These are phyloP conservation scores for Lentinula novae-zelandiae DNA, from an alignment of 1,284 basidiomycete species.

Conservation along the genomic window DNA sequence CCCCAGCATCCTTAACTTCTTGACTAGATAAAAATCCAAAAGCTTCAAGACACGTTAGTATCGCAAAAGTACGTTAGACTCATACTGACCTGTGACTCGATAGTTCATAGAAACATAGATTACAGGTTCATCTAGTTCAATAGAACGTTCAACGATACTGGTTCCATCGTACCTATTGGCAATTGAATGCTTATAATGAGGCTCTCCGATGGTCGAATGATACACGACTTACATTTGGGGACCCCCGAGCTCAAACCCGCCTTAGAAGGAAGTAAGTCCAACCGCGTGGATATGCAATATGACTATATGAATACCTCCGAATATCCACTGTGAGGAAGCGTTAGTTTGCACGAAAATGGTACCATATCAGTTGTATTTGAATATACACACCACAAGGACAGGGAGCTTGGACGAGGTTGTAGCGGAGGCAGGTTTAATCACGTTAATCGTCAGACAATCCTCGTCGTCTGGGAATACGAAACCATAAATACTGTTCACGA, in stretches of 20 bases:
- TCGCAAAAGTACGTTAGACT: not conserved
- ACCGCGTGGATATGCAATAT: not conserved
- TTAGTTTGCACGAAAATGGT: not conserved
- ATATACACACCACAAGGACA: constrained; percentile 45
- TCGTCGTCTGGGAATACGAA: constrained; percentile 37
- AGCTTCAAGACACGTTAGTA: constrained; percentile 12
- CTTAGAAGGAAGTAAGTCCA: constrained; percentile 19
- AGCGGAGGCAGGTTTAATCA: constrained; percentile 14
- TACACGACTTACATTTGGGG: constrained; percentile 26
- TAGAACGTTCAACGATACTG: constrained; percentile 43
- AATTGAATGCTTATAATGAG: constrained; percentile 14
- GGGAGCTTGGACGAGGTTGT: constrained; percentile 13
- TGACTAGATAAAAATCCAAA: constrained; percentile 39
- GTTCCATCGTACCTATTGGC: constrained; percentile 38
- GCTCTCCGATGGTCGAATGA: not conserved
- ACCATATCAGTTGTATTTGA: not conserved
- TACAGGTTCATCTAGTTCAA: constrained; percentile 42
- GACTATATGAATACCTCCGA: constrained; percentile 35
- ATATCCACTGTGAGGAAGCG: constrained; percentile 42
- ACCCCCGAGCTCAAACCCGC: constrained; percentile 41
- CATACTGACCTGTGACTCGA: constrained; percentile 26
- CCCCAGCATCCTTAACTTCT: constrained; percentile 40
- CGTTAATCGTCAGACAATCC: constrained; percentile 33
- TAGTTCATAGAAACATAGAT: constrained; percentile 60
- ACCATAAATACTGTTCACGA: constrained; percentile 31